Conservation (phyloP, 2,329 filamentous ascomycete species). For the Exophiala oligosperma region DNA sequence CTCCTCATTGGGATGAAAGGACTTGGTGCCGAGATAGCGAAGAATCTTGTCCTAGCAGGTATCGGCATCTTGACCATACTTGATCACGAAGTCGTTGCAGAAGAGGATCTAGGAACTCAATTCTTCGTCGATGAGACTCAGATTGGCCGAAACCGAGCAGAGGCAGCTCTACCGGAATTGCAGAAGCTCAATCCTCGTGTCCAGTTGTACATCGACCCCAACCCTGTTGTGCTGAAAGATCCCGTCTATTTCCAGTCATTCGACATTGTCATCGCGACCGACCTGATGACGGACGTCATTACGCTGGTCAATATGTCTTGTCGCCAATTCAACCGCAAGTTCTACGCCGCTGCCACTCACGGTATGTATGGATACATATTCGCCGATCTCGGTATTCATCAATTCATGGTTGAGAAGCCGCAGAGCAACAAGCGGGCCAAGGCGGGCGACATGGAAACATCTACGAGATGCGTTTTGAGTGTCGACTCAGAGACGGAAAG, state of each 20-base stretch:
- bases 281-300: conserved; percentile 73
- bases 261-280: conserved; percentile 86
- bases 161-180: conserved; percentile 75
- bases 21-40: conserved; percentile 90
- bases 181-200: conserved; percentile 90
- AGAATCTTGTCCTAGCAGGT: conserved; percentile 93
- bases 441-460: conserved; percentile 62
- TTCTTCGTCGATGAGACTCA: conserved; percentile 76
- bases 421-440: conserved; percentile 71
- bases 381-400: conserved; percentile 85
- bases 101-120: conserved; percentile 77
- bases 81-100: conserved; percentile 72
- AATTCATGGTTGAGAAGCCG: conserved; percentile 84
- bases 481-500: conserved; percentile 69
- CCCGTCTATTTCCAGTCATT: conserved; percentile 76
- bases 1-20: conserved; percentile 86
- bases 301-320: conserved; percentile 83
- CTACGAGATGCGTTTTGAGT: conserved; percentile 72
- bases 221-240: conserved; percentile 65
- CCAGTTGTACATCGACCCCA: conserved; percentile 67
- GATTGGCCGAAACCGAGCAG: conserved; percentile 78
- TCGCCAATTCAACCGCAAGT: conserved; percentile 73
- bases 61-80: conserved; percentile 87
- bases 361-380: conserved; percentile 96
- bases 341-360: conserved; percentile 85